These are phyloP conservation scores for Solanum arcanum DNA, from an alignment of 257 asterid species.

Conservation along the genomic window DNA sequence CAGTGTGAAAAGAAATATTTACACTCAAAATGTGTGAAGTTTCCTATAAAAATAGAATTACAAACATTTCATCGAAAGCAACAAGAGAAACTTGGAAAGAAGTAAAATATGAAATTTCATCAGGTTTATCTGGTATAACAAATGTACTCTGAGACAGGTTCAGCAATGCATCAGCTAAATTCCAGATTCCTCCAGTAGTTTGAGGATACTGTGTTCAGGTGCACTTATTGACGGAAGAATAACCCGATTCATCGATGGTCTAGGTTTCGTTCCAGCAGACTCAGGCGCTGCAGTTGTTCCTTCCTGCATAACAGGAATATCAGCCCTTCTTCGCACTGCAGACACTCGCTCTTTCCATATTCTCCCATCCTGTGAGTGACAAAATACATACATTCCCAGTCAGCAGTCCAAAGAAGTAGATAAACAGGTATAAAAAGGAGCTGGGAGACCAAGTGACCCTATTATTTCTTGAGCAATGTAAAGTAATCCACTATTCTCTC, in stretches of 20 bases:
- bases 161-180: constrained; percentile 5
- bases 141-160: neutral
- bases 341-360: constrained; percentile 93
- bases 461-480: neutral
- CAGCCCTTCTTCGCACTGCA: constrained; percentile 37
- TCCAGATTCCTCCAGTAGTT: constrained; percentile 36
- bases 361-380: constrained; percentile 63
- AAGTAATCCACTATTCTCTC: neutral
- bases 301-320: constrained; percentile 40
- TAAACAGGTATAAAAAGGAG: neutral
- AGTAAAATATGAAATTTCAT: neutral
- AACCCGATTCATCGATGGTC: constrained; percentile 37
- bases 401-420: neutral
- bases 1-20: neutral
- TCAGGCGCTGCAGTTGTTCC: constrained; percentile 21
- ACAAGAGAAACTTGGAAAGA: neutral
- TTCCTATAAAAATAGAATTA: neutral
- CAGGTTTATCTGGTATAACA: neutral
- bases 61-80: neutral
- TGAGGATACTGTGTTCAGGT: constrained; percentile 33
- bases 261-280: constrained; percentile 22
- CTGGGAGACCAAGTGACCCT: neutral
- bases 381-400: neutral
- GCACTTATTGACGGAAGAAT: constrained; percentile 39
- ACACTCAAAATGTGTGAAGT: neutral